phyloP scores from a whole-genome alignment of 768 basidiomycete species.

The Daedaleopsis sinensis region DNA sequence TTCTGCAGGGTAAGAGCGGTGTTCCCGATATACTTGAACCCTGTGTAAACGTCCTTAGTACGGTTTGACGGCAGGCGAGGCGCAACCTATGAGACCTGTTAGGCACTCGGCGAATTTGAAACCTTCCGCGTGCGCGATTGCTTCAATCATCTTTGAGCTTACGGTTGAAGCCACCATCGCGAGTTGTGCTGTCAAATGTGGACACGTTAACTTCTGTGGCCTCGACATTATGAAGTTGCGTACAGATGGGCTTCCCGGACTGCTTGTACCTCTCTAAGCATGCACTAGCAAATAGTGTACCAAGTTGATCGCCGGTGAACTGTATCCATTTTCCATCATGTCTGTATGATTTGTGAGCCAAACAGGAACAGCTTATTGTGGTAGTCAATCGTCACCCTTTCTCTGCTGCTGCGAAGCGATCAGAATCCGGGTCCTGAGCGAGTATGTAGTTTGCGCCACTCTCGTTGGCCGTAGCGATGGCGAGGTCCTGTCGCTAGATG shows the following conservation, averaged over 20 bases:
- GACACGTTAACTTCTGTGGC: constrained; percentile 28
- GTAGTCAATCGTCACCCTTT: constrained; percentile 45
- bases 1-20: constrained; percentile 65
- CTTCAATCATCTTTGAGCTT: constrained; percentile 86
- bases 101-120: constrained; percentile 86
- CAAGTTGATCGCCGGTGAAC: constrained; percentile 89
- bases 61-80: too few species aligned
- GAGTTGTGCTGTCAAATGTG: constrained; percentile 48
- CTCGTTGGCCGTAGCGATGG: constrained; percentile 61
- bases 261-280: constrained; percentile 48
- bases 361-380: background rate
- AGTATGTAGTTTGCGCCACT: constrained; percentile 65
- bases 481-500: constrained; percentile 56
- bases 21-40: constrained; percentile 92
- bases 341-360: constrained; percentile 27
- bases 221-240: background rate
- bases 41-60: constrained; percentile 37
- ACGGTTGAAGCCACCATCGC: constrained; percentile 91
- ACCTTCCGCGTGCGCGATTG: constrained; percentile 74
- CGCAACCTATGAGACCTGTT: constrained; percentile 56
- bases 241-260: constrained; percentile 49
- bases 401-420: constrained; percentile 81
- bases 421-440: constrained; percentile 90
- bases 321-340: constrained; percentile 60
- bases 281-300: constrained; percentile 55